These are phyloP conservation scores for Murraya paniculata DNA, from an alignment of 345 rosid genomes.

Conservation along the genomic window DNA sequence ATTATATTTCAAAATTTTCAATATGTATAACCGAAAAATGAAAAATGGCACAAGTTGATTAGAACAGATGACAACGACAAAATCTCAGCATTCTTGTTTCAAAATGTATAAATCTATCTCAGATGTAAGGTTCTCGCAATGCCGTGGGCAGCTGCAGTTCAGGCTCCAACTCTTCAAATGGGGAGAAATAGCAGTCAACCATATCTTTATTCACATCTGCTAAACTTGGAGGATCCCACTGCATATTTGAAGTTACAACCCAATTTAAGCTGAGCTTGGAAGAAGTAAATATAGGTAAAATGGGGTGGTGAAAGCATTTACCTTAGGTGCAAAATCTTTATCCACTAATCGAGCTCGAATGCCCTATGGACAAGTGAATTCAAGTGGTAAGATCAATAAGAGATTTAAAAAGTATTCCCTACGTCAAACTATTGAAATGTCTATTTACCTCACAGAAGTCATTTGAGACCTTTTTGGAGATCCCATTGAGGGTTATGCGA, in stretches of 20 bases:
- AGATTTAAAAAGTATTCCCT: neutral
- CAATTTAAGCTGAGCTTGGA: neutral
- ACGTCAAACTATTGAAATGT: neutral
- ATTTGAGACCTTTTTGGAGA: slow-evolving; percentile 56
- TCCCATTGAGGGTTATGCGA: slow-evolving; percentile 54
- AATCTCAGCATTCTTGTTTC: neutral
- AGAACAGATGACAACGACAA: neutral
- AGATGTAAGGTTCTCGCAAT: slow-evolving; percentile 45
- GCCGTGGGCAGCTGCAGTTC: slow-evolving; percentile 58
- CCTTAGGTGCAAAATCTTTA: slow-evolving; percentile 95
- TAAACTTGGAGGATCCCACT: slow-evolving; percentile 67
- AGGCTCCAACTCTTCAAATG: slow-evolving; percentile 34
- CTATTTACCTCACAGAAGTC: slow-evolving; percentile 75
- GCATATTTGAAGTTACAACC: slow-evolving; percentile 20
- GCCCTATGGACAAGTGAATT: slow-evolving; percentile 44
- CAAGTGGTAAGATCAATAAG: neutral
- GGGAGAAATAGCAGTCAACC: slow-evolving; percentile 50
- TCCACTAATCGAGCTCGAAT: slow-evolving; percentile 75
- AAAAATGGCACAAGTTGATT: neutral
- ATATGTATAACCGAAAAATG: neutral
- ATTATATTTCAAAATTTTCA: neutral
- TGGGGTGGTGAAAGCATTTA: slow-evolving; percentile 7
- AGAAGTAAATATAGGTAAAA: neutral
- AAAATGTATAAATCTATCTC: neutral
- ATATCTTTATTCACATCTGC: slow-evolving; percentile 53